A percentile compares a stretch with the other conserved stretches of the same genome.
Evolutionary conservation across 2,329 filamentous ascomycete species (phyloP).

Genomic region (Lachnellula suecica): DNA sequence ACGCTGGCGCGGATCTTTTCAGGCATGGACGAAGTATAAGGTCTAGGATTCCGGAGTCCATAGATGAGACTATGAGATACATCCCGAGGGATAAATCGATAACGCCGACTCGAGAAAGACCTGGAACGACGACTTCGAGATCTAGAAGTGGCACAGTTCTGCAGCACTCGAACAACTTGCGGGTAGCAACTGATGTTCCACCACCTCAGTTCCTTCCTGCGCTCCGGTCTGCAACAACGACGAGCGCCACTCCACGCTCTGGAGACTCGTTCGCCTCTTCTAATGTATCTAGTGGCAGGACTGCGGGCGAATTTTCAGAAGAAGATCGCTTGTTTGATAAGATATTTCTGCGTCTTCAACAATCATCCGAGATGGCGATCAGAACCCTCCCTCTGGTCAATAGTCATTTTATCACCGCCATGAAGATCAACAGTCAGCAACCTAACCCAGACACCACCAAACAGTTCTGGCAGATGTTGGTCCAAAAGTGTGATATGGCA

Average conservation of each 20-base stretch:
- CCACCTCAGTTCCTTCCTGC: slow-evolving; percentile 47
- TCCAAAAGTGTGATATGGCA: slow-evolving; percentile 68
- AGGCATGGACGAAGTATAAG: slow-evolving; percentile 10
- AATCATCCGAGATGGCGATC: slow-evolving; percentile 71
- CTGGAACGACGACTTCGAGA: slow-evolving; percentile 34
- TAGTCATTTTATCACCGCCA: slow-evolving; percentile 62
- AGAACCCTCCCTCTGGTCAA: slow-evolving; percentile 70
- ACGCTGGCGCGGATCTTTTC: slow-evolving; percentile 29
- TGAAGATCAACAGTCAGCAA: slow-evolving; percentile 62
- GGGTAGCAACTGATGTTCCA: slow-evolving; percentile 56
- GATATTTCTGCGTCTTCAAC: slow-evolving; percentile 75
- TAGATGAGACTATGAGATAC: slow-evolving; percentile 48
- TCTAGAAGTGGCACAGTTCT: slow-evolving; percentile 33
- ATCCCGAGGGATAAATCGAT: slow-evolving; percentile 52
- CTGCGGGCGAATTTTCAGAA: slow-evolving; percentile 59
- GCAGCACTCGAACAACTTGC: slow-evolving; percentile 37
- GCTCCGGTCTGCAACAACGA: slow-evolving; percentile 49
- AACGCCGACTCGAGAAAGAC: slow-evolving; percentile 52
- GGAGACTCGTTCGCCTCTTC: slow-evolving; percentile 73
- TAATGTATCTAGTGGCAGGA: slow-evolving; percentile 28
- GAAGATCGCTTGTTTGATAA: slow-evolving; percentile 81
- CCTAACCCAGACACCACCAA: slow-evolving; percentile 59
- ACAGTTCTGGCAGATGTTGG: slow-evolving; percentile 67
- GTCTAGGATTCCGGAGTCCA: slow-evolving; percentile 14
- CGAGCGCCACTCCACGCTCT: slow-evolving; percentile 69